Conservation (phyloP, 2,329 filamentous ascomycete species). For the Rutstroemia sydowiana region DNA sequence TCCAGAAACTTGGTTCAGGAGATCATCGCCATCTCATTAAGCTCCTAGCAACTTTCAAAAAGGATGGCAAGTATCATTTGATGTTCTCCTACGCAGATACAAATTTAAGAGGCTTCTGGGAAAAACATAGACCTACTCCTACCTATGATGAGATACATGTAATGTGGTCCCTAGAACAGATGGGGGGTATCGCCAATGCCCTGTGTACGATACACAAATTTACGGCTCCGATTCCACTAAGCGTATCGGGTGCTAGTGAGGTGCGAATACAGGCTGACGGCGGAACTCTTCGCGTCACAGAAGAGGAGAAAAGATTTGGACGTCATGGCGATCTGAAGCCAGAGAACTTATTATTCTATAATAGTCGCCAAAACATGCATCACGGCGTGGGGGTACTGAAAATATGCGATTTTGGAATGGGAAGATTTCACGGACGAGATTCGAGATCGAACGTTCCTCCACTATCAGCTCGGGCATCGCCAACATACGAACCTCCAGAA, state of each 20-base stretch:
- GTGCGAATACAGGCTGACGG: not conserved
- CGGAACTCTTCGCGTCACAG: slow-evolving; percentile 5
- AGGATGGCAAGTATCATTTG: slow-evolving; percentile 21
- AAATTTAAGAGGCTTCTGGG: slow-evolving; percentile 27
- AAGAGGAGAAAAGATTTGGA: slow-evolving; percentile 24
- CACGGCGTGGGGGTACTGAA: slow-evolving; percentile 12
- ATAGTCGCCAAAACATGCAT: slow-evolving; percentile 25
- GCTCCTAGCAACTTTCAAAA: slow-evolving; percentile 26
- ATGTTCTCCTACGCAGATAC: slow-evolving; percentile 27
- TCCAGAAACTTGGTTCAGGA: slow-evolving; percentile 7
- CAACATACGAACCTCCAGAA: slow-evolving; percentile 36
- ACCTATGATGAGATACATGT: slow-evolving; percentile 13
- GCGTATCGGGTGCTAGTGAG: slow-evolving; percentile 3
- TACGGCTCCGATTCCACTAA: slow-evolving; percentile 5
- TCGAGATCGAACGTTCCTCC: slow-evolving; percentile 26
- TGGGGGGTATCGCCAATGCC: slow-evolving; percentile 24
- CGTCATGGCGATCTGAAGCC: slow-evolving; percentile 23
- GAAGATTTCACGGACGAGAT: slow-evolving; percentile 29
- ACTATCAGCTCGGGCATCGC: slow-evolving; percentile 12
- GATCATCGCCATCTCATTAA: slow-evolving; percentile 24
- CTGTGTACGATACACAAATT: slow-evolving; percentile 24
- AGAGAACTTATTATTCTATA: slow-evolving; percentile 19
- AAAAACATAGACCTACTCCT: slow-evolving; percentile 8
- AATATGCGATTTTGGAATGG: slow-evolving; percentile 20
- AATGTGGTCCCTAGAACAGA: slow-evolving; percentile 27